Conservation (phyloP, 495 filamentous ascomycete genomes). For the Talaromyces nanjingensis region DNA sequence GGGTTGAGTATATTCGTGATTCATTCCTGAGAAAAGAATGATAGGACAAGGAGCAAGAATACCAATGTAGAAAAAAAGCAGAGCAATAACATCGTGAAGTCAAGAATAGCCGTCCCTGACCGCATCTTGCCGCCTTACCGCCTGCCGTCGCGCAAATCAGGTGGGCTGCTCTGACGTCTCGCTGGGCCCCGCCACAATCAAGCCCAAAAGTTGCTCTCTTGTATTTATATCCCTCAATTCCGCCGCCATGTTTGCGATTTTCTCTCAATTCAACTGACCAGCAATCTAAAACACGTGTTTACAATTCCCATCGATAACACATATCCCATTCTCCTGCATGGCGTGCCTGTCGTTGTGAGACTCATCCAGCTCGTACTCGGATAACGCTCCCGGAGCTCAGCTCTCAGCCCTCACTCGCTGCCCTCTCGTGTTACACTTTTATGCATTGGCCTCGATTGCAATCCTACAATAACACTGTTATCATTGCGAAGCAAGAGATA, state of each 20-base stretch:
- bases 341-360: constrained; percentile 5
- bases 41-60: background rate
- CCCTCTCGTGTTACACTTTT: constrained; percentile 1
- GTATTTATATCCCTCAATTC: constrained; percentile 5
- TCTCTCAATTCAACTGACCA: background rate
- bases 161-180: constrained; percentile 5
- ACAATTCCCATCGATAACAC: background rate
- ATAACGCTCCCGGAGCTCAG: constrained; percentile 7
- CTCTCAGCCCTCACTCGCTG: background rate
- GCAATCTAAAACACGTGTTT: background rate
- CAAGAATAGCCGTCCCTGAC: constrained; percentile 4
- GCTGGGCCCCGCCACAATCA: background rate
- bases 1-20: background rate
- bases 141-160: constrained; percentile 1
- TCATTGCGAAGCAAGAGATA: background rate
- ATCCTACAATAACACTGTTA: background rate
- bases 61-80: background rate
- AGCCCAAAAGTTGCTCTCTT: background rate
- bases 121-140: constrained; percentile 11
- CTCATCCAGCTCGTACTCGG: constrained; percentile 3
- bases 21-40: background rate
- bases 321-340: constrained; percentile 7
- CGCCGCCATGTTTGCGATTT: background rate
- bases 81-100: background rate
- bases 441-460: constrained; percentile 3